Conservation (phyloP, 2,329 filamentous ascomycete species). For the Colletotrichum spaethianum region DNA sequence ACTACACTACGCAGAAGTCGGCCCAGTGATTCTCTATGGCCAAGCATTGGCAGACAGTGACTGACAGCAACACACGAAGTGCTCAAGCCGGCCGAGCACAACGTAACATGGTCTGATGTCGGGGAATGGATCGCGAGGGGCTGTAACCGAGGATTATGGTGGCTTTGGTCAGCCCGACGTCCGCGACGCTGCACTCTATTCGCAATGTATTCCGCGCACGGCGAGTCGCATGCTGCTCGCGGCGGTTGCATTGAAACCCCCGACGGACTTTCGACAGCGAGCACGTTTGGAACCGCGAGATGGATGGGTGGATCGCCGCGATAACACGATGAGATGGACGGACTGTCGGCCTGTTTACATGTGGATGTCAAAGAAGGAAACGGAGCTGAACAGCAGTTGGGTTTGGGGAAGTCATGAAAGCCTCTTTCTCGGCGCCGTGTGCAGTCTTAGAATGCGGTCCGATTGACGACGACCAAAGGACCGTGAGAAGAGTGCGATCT, state of each 20-base stretch:
- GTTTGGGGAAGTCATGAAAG: not conserved
- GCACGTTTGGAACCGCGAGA: not conserved
- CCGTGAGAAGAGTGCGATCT: not conserved
- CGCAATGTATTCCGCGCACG: conserved; percentile 4
- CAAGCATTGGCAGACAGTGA: not conserved
- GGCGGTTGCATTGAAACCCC: not conserved
- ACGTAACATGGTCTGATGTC: not conserved
- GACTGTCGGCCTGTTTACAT: not conserved
- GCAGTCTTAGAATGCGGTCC: conserved; percentile 20
- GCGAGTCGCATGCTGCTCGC: not conserved
- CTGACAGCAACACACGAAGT: not conserved
- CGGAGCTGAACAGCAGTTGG: not conserved
- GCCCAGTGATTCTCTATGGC: not conserved
- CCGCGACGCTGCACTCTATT: not conserved
- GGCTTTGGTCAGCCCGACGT: not conserved
- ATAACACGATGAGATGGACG: not conserved
- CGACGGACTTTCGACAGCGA: not conserved
- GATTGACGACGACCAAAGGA: conserved; percentile 8
- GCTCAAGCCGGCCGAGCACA: not conserved
- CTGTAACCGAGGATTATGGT: not conserved
- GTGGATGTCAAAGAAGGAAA: not conserved
- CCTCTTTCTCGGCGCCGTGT: not conserved
- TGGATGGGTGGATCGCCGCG: conserved; percentile 3
- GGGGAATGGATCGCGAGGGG: not conserved
- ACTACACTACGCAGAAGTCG: too few relatives aligned